Conservation (phyloP, 257 asterid species). For the Hygrophila difformis region DNA sequence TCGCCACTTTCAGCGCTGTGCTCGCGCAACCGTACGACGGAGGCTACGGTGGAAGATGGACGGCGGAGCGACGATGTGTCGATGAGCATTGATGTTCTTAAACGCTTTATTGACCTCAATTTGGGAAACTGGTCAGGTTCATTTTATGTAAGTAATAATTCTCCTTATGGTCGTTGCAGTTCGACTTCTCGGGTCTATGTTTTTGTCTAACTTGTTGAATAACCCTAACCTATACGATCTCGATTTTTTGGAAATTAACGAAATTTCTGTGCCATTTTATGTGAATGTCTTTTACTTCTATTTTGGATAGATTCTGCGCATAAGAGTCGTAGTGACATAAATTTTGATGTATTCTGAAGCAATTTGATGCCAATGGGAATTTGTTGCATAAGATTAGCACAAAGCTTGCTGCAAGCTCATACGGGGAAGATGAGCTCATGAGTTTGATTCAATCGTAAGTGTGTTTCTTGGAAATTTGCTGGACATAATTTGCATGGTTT, state of each 20-base stretch:
- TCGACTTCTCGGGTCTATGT: not conserved
- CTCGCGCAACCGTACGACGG: slow-evolving; percentile 22
- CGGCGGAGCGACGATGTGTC: slow-evolving; percentile 20
- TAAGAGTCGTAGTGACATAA: too few relatives aligned
- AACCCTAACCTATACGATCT: not conserved
- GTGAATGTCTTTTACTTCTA: too few relatives aligned
- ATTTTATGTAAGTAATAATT: slow-evolving; percentile 42
- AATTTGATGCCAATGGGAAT: slow-evolving; percentile 70
- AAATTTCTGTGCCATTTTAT: too few relatives aligned
- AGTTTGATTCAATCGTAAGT: slow-evolving; percentile 91
- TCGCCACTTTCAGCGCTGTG: slow-evolving; percentile 30
- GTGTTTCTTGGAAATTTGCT: slow-evolving; percentile 5
- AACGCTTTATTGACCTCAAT: slow-evolving; percentile 63
- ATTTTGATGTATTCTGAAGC: slow-evolving; percentile 57
- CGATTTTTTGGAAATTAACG: too few relatives aligned
- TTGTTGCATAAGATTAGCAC: slow-evolving; percentile 67
- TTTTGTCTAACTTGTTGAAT: not conserved
- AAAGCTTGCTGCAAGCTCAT: slow-evolving; percentile 71
- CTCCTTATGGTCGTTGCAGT: not conserved
- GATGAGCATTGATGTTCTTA: slow-evolving; percentile 51
- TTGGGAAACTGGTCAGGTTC: slow-evolving; percentile 80
- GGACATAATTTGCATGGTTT: not conserved
- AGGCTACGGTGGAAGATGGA: slow-evolving; percentile 29
- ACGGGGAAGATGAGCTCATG: slow-evolving; percentile 88
- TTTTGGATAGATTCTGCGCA: too few relatives aligned